Evolutionary conservation across 2,329 filamentous ascomycete genomes (phyloP).

Genomic region (Trichoderma sp.): DNA sequence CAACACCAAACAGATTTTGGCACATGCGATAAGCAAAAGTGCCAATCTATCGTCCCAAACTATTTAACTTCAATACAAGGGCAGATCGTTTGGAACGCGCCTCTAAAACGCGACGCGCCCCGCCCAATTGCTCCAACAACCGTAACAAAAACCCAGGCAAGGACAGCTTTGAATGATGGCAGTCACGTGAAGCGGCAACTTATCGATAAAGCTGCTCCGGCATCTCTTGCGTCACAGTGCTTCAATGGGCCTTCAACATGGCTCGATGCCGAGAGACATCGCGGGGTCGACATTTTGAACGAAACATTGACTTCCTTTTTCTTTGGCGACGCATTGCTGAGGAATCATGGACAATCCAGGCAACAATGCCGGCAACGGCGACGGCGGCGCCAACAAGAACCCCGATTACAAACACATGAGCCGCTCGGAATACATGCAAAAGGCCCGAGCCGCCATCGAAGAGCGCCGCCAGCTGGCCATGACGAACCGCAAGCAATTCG

Average conservation of each 20-base stretch:
- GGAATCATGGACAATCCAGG: constrained; percentile 31
- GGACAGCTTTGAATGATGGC: background rate
- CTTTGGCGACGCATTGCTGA: background rate
- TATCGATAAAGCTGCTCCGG: constrained; percentile 39
- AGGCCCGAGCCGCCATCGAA: constrained; percentile 39
- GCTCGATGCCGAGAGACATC: background rate
- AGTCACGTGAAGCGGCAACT: constrained; percentile 35
- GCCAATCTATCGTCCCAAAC: background rate
- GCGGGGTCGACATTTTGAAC: constrained; percentile 1
- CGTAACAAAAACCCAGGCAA: background rate
- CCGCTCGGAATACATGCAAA: constrained; percentile 33
- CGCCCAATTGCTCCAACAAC: constrained; percentile 18
- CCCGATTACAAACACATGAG: constrained; percentile 32
- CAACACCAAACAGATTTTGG: background rate
- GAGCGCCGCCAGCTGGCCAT: constrained; percentile 40
- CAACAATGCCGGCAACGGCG: background rate
- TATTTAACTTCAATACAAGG: constrained; percentile 11
- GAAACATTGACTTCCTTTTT: background rate
- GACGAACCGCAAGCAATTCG: constrained; percentile 38
- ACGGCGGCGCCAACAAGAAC: constrained; percentile 35
- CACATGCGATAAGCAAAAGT: background rate
- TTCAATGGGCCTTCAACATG: background rate
- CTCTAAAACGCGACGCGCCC: constrained; percentile 28
- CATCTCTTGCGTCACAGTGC: constrained; percentile 28
- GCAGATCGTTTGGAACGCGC: constrained; percentile 14